Conservation (phyloP, 108 stramenopile genomes). For the Fragilaria radians region DNA sequence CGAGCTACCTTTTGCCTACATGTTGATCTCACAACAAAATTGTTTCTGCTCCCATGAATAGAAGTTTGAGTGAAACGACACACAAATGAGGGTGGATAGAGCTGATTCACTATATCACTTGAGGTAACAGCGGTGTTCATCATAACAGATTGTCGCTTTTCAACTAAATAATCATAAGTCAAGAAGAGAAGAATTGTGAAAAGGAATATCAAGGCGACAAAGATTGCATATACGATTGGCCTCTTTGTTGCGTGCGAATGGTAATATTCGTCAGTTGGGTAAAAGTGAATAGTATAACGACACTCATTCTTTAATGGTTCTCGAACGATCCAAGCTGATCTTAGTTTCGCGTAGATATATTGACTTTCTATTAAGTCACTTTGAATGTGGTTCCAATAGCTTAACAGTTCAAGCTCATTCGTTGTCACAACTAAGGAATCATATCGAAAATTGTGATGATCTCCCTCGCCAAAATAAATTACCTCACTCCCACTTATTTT, state of each 20-base stretch:
- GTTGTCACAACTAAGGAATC: slow-evolving; percentile 1
- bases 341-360: too few relatives aligned
- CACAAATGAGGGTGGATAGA: slow-evolving; percentile 15
- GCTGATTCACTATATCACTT: slow-evolving; percentile 8
- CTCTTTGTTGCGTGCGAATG: slow-evolving; percentile 1
- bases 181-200: slow-evolving; percentile 15
- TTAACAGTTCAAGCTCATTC: neutral
- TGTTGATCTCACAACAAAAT: neutral
- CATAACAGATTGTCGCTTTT: slow-evolving; percentile 11
- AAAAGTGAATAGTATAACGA: slow-evolving; percentile 25
- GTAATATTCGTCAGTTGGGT: slow-evolving; percentile 29
- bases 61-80: slow-evolving; percentile 9
- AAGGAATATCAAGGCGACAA: slow-evolving; percentile 11
- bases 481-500: slow-evolving; percentile 22
- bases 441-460: slow-evolving; percentile 11
- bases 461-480: slow-evolving; percentile 9
- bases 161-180: slow-evolving; percentile 37
- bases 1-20: neutral
- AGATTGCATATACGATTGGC: slow-evolving; percentile 4
- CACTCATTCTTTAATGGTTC: neutral
- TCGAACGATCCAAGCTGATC: neutral
- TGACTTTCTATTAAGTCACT: too few relatives aligned
- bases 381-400: neutral
- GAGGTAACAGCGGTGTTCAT: slow-evolving; percentile 6
- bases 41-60: neutral